Percentiles rank a stretch among this genome's conserved stretches.
Conservation (phyloP, 306 rosid genomes). For the Trifolium pratense region DNA sequence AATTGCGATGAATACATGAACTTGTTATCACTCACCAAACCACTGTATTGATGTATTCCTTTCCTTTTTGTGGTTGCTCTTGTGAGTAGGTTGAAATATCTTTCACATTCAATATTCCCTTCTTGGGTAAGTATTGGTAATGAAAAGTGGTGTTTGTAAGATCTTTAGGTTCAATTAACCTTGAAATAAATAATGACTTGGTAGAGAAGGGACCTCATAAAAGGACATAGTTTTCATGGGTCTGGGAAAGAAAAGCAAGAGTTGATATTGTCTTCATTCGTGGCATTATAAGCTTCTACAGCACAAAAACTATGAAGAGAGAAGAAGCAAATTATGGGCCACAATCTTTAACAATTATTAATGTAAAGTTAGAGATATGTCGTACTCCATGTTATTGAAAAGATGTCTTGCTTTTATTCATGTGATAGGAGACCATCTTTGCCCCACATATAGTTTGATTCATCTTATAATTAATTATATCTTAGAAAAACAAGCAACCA, state of each 20-base stretch:
- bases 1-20: not conserved
- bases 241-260: slow-evolving; percentile 46
- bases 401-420: slow-evolving; percentile 56
- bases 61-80: not conserved
- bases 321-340: slow-evolving; percentile 56
- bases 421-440: slow-evolving; percentile 58
- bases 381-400: slow-evolving; percentile 64
- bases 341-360: slow-evolving; percentile 61
- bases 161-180: slow-evolving; percentile 43
- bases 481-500: slow-evolving; percentile 53
- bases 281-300: slow-evolving; percentile 44
- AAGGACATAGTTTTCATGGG: slow-evolving; percentile 53
- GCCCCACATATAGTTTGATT: slow-evolving; percentile 59
- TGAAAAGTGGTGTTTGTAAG: slow-evolving; percentile 36
- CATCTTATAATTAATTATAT: slow-evolving; percentile 42
- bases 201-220: slow-evolving; percentile 50
- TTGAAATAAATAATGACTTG: slow-evolving; percentile 45
- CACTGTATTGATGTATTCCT: not conserved
- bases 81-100: not conserved
- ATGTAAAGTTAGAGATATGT: slow-evolving; percentile 47
- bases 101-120: slow-evolving; percentile 5
- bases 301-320: slow-evolving; percentile 47
- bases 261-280: slow-evolving; percentile 49
- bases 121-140: not conserved
- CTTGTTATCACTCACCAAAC: not conserved